These are phyloP conservation scores for Colletotrichum sp. DNA, from an alignment of 2,329 filamentous ascomycete species.

Conservation along the genomic window DNA sequence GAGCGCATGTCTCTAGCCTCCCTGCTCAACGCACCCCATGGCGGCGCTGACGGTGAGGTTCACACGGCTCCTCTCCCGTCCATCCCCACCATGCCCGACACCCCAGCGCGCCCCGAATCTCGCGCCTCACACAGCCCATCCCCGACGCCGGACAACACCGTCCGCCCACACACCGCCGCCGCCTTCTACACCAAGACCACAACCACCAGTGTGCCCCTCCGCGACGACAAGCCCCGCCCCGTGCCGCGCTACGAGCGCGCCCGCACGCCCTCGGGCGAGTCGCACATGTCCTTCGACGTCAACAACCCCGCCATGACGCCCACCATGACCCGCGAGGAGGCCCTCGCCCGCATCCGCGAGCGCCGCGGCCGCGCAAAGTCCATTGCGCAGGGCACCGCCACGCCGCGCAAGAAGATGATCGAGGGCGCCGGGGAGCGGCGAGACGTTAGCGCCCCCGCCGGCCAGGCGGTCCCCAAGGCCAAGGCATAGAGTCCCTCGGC, in stretches of 20 bases:
- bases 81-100: constrained; percentile 48
- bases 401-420: constrained; percentile 64
- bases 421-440: constrained; percentile 50
- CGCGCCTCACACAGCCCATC: background rate
- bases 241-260: constrained; percentile 50
- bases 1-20: constrained; percentile 65
- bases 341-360: constrained; percentile 76
- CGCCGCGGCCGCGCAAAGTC: constrained; percentile 74
- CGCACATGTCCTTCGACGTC: constrained; percentile 52
- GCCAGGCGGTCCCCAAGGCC: constrained; percentile 11
- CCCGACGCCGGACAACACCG: constrained; percentile 4
- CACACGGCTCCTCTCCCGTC: constrained; percentile 37
- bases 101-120: background rate
- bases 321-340: constrained; percentile 75
- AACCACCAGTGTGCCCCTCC: constrained; percentile 57
- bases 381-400: constrained; percentile 66
- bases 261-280: constrained; percentile 47
- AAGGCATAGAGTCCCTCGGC: constrained; percentile 17
- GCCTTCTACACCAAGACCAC: constrained; percentile 55
- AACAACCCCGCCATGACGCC: constrained; percentile 65
- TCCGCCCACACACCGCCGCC: constrained; percentile 51
- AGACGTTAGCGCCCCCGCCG: constrained; percentile 51
- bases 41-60: constrained; percentile 34
- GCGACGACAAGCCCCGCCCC: constrained; percentile 43
- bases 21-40: constrained; percentile 61